These are phyloP conservation scores for Bipolaris bicolor DNA, from an alignment of 2,329 filamentous ascomycete genomes.

Conservation along the genomic window DNA sequence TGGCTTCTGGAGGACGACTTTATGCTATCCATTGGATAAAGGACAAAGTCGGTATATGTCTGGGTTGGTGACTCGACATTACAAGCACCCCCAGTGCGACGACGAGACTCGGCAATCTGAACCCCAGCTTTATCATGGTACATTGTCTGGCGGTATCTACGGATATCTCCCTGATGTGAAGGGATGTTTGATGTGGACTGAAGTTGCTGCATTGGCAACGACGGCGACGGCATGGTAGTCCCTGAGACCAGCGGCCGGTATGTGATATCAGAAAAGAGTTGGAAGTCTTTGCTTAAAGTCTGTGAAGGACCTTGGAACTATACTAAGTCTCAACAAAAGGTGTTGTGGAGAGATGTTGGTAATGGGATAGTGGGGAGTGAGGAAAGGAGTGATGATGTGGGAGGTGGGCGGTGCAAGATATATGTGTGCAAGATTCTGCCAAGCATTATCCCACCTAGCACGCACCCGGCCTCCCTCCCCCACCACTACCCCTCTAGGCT, in stretches of 20 bases:
- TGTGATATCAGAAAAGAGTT: constrained; percentile 9
- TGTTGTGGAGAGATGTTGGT: constrained; percentile 10
- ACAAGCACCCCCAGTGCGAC: constrained; percentile 20
- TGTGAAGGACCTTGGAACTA: background rate
- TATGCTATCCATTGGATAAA: constrained; percentile 3
- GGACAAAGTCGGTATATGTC: constrained; percentile 9
- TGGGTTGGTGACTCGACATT: background rate
- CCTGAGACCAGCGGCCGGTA: constrained; percentile 4
- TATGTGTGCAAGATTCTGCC: constrained; percentile 30
- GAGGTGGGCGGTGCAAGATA: constrained; percentile 31
- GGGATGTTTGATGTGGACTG: background rate
- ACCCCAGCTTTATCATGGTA: constrained; percentile 33
- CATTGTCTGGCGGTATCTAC: constrained; percentile 31
- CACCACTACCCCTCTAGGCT: constrained; percentile 14
- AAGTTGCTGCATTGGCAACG: background rate
- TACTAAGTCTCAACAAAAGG: constrained; percentile 3
- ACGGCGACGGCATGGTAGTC: constrained; percentile 34
- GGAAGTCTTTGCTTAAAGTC: constrained; percentile 5
- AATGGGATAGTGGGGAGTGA: constrained; percentile 12
- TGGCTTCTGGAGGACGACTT: background rate
- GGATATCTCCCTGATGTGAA: background rate
- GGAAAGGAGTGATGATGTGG: constrained; percentile 15
- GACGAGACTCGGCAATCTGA: constrained; percentile 35
- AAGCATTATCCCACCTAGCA: constrained; percentile 24
- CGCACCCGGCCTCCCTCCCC: constrained; percentile 9